These are phyloP conservation scores for Cicer chorassanicum DNA, from an alignment of 306 rosid genomes.

Conservation along the genomic window DNA sequence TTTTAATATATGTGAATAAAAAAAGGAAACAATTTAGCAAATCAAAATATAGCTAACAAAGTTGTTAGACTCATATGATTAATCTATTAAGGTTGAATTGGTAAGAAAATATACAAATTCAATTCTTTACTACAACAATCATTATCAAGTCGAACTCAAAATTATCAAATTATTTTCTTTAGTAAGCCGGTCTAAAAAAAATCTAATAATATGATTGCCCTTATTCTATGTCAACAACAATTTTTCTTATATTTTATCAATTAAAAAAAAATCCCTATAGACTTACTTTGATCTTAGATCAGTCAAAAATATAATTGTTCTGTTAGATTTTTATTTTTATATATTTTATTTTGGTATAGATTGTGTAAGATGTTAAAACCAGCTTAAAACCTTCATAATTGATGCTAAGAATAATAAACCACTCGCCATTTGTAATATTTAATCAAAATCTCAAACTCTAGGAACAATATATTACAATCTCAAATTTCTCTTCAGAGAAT, in stretches of 20 bases:
- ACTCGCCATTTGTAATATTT: constrained; percentile 34
- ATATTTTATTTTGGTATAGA: neutral
- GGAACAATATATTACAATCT: constrained; percentile 40
- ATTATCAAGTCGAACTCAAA: too few species aligned
- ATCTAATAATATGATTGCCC: constrained; percentile 37
- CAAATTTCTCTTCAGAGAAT: constrained; percentile 45
- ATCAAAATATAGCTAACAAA: too few species aligned
- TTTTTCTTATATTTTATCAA: neutral
- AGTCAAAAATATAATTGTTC: constrained; percentile 44
- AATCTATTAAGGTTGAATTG: too few species aligned
- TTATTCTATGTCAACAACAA: constrained; percentile 48
- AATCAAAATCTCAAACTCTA: constrained; percentile 15
- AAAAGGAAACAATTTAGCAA: too few species aligned
- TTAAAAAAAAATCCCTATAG: constrained; percentile 18
- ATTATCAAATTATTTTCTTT: too few species aligned
- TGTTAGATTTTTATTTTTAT: constrained; percentile 42
- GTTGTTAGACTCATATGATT: too few species aligned
- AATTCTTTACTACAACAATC: too few species aligned
- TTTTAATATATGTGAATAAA: too few species aligned
- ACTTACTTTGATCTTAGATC: constrained; percentile 40
- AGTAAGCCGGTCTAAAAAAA: neutral
- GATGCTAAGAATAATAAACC: constrained; percentile 34
- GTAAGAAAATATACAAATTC: too few species aligned
- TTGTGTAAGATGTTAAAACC: constrained; percentile 47
- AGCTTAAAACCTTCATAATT: too few species aligned